Conservation (phyloP, 257 asterid genomes). For the Dorcoceras hygrometricum region DNA sequence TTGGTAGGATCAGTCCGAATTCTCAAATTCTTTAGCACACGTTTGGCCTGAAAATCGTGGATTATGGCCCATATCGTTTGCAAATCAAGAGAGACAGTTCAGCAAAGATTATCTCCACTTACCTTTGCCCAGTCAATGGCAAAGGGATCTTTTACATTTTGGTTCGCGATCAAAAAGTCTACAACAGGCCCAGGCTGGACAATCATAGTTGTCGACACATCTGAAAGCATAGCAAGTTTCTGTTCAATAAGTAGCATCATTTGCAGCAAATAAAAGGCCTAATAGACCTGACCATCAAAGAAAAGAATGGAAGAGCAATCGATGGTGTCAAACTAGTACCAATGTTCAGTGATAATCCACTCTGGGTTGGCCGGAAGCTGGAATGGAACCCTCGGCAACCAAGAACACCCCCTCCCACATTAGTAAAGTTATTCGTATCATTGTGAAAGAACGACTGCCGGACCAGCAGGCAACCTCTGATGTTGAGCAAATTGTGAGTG, state of each 20-base stretch:
- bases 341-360: constrained; percentile 80
- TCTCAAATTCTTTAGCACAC: constrained; percentile 72
- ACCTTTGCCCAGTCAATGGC: constrained; percentile 84
- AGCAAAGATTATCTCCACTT: constrained; percentile 6
- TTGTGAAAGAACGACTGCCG: constrained; percentile 84
- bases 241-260: constrained; percentile 3
- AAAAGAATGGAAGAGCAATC: not conserved
- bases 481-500: constrained; percentile 14
- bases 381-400: constrained; percentile 93
- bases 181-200: constrained; percentile 79
- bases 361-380: constrained; percentile 81
- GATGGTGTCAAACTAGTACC: constrained; percentile 37
- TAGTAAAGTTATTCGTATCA: constrained; percentile 61
- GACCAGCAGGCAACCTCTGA: constrained; percentile 84
- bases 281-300: not conserved
- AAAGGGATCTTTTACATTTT: constrained; percentile 71
- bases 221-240: constrained; percentile 33
- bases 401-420: constrained; percentile 88
- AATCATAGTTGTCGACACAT: constrained; percentile 87
- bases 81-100: constrained; percentile 12
- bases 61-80: not conserved
- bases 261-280: not conserved
- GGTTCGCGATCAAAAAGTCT: constrained; percentile 71
- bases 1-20: constrained; percentile 67
- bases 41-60: constrained; percentile 59